Base-by-base conservation (phyloP, 2,329 filamentous ascomycete genomes). In the Botrytis sinoallii region DNA sequence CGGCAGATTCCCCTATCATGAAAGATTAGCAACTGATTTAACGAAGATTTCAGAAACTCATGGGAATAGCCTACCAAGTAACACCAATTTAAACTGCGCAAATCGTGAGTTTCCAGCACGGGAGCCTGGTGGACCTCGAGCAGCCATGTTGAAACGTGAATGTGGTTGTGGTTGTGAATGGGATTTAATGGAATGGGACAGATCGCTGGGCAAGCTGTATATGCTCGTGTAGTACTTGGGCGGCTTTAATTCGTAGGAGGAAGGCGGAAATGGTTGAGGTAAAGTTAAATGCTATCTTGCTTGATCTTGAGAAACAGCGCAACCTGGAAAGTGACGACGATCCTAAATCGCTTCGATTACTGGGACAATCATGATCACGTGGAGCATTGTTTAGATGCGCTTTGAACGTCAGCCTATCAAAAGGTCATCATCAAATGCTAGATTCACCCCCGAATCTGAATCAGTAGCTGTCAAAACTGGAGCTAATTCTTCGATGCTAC, bases 71-170 rank as follows among this genome's bases (percentile, higher is more conserved):
- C 79, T 89, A 98, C 96, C 96, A 77, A 99, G 88, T 82, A 99
- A 88, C 78, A 99, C 96, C 80, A 99, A 89, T 88, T 99, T 99
- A 87, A 99, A 99, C 88, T 99, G 96, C 81, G 96, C 95, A 85
- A 99, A 98, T 81, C 95, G 91, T 84, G 93, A 89, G 90, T 91
- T 89, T 88, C 87, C 85, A 82, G 87, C 88, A 80, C 88, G 88
- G 79, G 87, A 85, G 80, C 87, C 88, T 78, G 87, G 85, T 80
- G 84, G 91, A 85, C 90, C 90, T 90, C 94, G 91, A 84, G 93
- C 89, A 85, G 95, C 93, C 95, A 98, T 98, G 46, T 80, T 87
- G 82, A 77, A 76, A 75, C 74, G 74, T 71, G 69, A 44, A 71
- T 57, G 52, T 57, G 52, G 7, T 29, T 32, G 52, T 29, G 52